Percentiles rank a stretch among this genome's conserved stretches.
Evolutionary conservation across 495 filamentous ascomycete genomes (phyloP).

Genomic region (Talaromyces adpressus): DNA sequence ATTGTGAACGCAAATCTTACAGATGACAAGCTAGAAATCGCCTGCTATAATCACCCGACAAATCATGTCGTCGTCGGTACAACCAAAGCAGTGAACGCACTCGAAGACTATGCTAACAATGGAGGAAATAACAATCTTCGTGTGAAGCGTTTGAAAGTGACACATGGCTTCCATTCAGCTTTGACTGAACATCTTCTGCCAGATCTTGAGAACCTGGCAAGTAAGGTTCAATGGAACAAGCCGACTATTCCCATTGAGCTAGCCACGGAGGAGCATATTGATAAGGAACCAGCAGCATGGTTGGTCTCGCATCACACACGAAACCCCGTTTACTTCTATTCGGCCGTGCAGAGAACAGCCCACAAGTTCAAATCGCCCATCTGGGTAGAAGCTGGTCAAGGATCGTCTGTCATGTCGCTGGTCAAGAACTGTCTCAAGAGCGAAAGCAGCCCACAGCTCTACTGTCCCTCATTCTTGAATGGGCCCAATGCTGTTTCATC

Average conservation of each 20-base stretch:
- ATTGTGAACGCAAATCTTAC: not conserved
- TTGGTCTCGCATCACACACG: conserved; percentile 26
- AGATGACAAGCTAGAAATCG: conserved; percentile 23
- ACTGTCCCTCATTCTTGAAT: conserved; percentile 15
- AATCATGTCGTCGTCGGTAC: conserved; percentile 37
- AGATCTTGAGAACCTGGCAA: conserved; percentile 18
- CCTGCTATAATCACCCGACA: conserved; percentile 42
- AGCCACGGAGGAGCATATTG: conserved; percentile 7
- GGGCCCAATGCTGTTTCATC: not conserved
- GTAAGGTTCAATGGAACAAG: conserved; percentile 17
- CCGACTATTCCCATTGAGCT: conserved; percentile 20
- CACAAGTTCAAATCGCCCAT: conserved; percentile 14
- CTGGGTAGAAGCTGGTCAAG: conserved; percentile 36
- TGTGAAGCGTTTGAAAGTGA: conserved; percentile 31
- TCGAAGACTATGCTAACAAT: conserved; percentile 10
- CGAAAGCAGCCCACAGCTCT: not conserved
- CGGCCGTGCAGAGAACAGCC: conserved; percentile 27
- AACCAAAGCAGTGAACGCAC: conserved; percentile 20
- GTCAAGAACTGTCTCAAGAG: conserved; percentile 7
- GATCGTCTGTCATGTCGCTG: conserved; percentile 24
- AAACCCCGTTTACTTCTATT: conserved; percentile 32
- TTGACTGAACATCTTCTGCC: conserved; percentile 33
- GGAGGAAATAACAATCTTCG: conserved; percentile 12
- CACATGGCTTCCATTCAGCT: conserved; percentile 41
- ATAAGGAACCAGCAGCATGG: conserved; percentile 3